Conservation (phyloP, 345 rosid species). For the Erucastrum elatum region DNA sequence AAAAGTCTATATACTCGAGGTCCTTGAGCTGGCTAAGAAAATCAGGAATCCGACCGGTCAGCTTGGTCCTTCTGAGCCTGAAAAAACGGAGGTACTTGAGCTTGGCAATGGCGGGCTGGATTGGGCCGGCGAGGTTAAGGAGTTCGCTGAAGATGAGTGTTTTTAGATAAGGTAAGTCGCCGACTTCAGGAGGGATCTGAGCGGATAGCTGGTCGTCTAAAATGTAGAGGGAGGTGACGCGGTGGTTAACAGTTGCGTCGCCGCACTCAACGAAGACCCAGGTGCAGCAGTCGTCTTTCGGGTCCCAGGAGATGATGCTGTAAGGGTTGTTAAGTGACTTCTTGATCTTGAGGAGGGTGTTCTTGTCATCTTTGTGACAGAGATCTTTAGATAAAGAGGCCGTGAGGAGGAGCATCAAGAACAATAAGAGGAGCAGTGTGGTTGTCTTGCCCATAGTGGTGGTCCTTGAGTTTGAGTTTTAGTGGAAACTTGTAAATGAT, state of each 20-base stretch:
- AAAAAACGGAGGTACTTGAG: conserved; percentile 54
- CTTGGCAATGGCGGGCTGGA: conserved; percentile 57
- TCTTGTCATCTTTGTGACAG: conserved; percentile 62
- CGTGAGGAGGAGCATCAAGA: conserved; percentile 33
- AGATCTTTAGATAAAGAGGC: conserved; percentile 45
- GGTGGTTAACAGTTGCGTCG: conserved; percentile 52
- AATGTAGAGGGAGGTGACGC: conserved; percentile 56
- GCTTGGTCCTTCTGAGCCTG: conserved; percentile 43
- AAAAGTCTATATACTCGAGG: not conserved
- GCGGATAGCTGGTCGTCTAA: conserved; percentile 49
- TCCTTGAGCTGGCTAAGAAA: not conserved
- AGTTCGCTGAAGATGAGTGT: conserved; percentile 51
- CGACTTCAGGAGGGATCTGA: conserved; percentile 52
- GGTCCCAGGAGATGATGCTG: conserved; percentile 59
- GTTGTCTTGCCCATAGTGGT: conserved; percentile 24
- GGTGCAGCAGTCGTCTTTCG: conserved; percentile 65
- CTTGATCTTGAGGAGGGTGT: conserved; percentile 57
- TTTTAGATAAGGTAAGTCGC: conserved; percentile 60
- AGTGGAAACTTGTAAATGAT: conserved; percentile 8
- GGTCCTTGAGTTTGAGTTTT: not conserved
- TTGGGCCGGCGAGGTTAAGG: conserved; percentile 58
- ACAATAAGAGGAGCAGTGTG: conserved; percentile 21
- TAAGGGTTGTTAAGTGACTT: conserved; percentile 60
- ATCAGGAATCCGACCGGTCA: not conserved
- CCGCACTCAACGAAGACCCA: conserved; percentile 66